Percentiles rank a stretch among this genome's conserved stretches.
Evolutionary conservation across 371 early-diverging fungal species (phyloP).

Genomic region (Mortierella sp.): DNA sequence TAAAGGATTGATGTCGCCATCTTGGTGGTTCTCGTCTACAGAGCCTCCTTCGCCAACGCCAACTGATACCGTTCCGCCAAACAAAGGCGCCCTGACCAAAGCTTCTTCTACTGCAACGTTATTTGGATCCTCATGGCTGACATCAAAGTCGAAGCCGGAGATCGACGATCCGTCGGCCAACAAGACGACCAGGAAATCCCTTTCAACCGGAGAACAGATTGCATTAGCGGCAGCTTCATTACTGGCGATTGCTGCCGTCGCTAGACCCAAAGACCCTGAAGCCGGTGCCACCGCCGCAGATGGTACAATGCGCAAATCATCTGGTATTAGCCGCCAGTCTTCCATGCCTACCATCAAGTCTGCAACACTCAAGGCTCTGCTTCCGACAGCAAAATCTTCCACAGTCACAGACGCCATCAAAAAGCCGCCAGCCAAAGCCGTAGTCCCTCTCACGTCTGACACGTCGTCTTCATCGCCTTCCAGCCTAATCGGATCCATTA

Average conservation of each 20-base stretch:
- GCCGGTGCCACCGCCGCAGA: not conserved
- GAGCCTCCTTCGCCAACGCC: not conserved
- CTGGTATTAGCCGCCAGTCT: conserved; percentile 9
- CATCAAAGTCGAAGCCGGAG: conserved; percentile 9
- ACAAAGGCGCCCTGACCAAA: not conserved
- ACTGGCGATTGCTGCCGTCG: conserved; percentile 23
- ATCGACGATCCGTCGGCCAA: not conserved
- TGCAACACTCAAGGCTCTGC: conserved; percentile 13
- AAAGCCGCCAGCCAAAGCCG: not conserved
- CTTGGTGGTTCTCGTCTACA: conserved; percentile 21
- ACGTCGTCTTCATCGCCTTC: conserved; percentile 4
- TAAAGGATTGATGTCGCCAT: conserved; percentile 2
- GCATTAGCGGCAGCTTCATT: conserved; percentile 44
- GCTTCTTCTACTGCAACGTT: not conserved
- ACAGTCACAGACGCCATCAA: not conserved
- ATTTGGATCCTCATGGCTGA: conserved; percentile 12
- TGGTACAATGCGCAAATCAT: not conserved
- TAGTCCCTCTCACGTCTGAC: not conserved
- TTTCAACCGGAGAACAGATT: conserved; percentile 46
- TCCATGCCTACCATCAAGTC: conserved; percentile 26
- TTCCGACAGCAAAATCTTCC: conserved; percentile 19
- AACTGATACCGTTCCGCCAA: not conserved
- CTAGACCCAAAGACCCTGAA: conserved; percentile 21
- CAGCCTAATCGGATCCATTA: conserved; percentile 24
- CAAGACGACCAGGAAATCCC: not conserved